A percentile compares a stretch with the other conserved stretches of the same genome.
These are phyloP conservation scores for Kentomonas sorsogonicus DNA, from an alignment of 208 protist genomes.

Conservation along the genomic window DNA sequence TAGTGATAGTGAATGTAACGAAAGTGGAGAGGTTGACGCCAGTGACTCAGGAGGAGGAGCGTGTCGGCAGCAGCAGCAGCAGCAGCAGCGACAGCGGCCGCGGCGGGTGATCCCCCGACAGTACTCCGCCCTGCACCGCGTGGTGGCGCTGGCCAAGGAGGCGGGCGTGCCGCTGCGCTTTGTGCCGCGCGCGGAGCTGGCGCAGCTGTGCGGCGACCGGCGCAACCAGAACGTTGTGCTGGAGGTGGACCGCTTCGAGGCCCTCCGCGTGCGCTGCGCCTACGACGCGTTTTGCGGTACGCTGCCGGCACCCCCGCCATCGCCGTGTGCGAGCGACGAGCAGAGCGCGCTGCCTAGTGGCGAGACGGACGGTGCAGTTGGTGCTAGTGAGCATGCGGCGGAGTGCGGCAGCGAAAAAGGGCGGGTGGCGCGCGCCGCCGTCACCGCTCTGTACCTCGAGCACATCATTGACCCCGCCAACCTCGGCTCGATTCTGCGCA, in stretches of 20 bases:
- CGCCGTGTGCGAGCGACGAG: not conserved
- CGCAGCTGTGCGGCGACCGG: constrained; percentile 73
- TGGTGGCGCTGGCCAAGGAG: constrained; percentile 46
- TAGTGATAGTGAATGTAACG: not conserved
- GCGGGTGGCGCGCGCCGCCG: not conserved
- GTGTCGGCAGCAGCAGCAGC: not conserved
- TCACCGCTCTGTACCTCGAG: constrained; percentile 57
- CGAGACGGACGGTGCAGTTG: too few species aligned
- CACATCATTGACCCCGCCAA: constrained; percentile 75
- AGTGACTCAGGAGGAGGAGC: not conserved
- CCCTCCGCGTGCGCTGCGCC: constrained; percentile 13
- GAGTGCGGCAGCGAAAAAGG: not conserved
- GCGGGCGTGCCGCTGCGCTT: constrained; percentile 42
- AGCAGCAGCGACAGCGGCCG: not conserved
- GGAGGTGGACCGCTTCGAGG: constrained; percentile 46
- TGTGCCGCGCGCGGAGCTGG: constrained; percentile 58
- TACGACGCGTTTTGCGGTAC: not conserved
- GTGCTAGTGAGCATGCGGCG: too few species aligned
- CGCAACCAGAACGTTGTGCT: constrained; percentile 79
- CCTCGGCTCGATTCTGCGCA: constrained; percentile 66
- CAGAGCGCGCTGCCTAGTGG: too few species aligned
- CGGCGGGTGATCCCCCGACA: constrained; percentile 29
- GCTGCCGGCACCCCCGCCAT: not conserved
- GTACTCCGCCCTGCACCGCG: constrained; percentile 56
- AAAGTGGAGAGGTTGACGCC: not conserved